Percentiles rank a stretch among this genome's conserved stretches.
Conservation (phyloP, 2,329 filamentous ascomycete genomes). For the Neurospora sp. region DNA sequence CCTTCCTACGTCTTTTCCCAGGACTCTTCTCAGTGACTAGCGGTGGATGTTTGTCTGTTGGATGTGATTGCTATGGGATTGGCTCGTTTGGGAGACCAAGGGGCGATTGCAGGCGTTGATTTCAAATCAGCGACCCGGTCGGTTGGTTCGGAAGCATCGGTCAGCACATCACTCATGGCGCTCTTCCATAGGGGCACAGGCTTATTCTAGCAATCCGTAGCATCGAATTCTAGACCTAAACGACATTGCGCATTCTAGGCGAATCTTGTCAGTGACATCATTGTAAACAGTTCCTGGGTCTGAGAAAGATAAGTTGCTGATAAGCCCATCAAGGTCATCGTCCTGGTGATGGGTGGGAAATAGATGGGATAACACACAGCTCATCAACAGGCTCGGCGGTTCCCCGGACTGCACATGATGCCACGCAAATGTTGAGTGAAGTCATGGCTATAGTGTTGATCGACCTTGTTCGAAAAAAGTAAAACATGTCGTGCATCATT, state of each 20-base stretch:
- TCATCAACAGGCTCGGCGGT: background rate
- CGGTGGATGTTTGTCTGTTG: background rate
- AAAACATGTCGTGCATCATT: background rate
- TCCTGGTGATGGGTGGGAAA: background rate
- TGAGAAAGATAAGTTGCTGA: background rate
- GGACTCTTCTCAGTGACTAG: background rate
- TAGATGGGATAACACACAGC: background rate
- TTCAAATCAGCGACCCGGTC: background rate
- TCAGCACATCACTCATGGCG: background rate
- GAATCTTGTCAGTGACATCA: background rate
- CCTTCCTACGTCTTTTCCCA: background rate
- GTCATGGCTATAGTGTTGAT: background rate
- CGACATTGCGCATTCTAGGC: background rate
- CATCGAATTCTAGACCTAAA: background rate
- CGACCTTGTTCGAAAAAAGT: background rate
- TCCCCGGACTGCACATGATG: background rate
- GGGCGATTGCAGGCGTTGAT: background rate
- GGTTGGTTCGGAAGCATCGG: background rate
- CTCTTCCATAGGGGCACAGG: background rate
- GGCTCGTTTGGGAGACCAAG: background rate
- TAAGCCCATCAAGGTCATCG: background rate
- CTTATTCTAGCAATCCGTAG: background rate
- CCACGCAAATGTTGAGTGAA: background rate
- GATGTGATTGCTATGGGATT: background rate
- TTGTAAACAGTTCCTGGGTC: background rate